Conservation (phyloP, 768 basidiomycete species). For the Hebeloma cylindrosporum region DNA sequence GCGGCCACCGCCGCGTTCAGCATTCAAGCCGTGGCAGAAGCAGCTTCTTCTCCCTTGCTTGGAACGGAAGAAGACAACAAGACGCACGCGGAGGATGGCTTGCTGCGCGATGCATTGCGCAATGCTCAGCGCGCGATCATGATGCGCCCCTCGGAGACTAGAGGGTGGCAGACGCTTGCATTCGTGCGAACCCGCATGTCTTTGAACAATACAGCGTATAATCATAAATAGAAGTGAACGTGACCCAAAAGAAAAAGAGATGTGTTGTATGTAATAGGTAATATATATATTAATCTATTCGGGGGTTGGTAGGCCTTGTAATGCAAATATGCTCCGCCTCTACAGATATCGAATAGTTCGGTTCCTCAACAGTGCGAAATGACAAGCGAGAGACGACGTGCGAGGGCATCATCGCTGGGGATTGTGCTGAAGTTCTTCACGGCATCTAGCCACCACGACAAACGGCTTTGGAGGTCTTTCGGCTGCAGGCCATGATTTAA, state of each 20-base stretch:
- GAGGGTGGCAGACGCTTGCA: constrained; percentile 61
- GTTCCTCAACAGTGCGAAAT: constrained; percentile 25
- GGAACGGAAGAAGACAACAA: constrained; percentile 15
- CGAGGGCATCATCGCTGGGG: constrained; percentile 37
- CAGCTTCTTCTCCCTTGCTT: constrained; percentile 18
- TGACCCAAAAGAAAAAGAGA: not conserved
- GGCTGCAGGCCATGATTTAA: constrained; percentile 32
- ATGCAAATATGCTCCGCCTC: constrained; percentile 4
- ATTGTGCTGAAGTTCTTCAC: constrained; percentile 30
- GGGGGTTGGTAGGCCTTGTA: constrained; percentile 9
- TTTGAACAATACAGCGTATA: not conserved
- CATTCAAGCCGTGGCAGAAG: constrained; percentile 50
- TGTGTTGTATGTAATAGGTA: constrained; percentile 2
- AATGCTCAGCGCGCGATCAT: constrained; percentile 64
- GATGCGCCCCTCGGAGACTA: constrained; percentile 52
- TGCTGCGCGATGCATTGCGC: constrained; percentile 32
- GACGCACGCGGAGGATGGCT: not conserved
- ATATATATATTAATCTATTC: constrained; percentile 12
- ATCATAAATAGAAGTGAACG: not conserved
- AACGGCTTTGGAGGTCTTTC: constrained; percentile 47
- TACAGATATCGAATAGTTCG: not conserved
- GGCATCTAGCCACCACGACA: constrained; percentile 66
- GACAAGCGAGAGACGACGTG: constrained; percentile 53
- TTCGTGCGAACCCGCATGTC: constrained; percentile 40
- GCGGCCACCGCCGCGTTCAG: constrained; percentile 43